Percentiles rank a stretch among this genome's conserved stretches.
These are phyloP conservation scores for Jackrogersella minutella DNA, from an alignment of 495 filamentous ascomycete genomes.

Conservation along the genomic window DNA sequence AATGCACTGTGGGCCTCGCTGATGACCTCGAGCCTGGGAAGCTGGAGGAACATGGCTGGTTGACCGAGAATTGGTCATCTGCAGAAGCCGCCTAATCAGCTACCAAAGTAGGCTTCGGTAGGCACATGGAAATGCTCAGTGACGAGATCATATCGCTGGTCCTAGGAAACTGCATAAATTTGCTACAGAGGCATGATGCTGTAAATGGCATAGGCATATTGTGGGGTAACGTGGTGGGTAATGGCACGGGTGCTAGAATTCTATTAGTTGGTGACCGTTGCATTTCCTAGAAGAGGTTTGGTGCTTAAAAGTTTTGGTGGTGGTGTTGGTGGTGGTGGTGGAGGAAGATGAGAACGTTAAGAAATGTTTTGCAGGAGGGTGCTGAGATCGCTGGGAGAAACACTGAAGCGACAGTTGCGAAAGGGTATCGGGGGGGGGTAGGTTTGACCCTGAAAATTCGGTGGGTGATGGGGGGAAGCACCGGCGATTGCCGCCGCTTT, in stretches of 20 bases:
- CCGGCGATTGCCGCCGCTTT: slow-evolving; percentile 47
- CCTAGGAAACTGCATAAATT: background rate
- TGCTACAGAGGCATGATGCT: background rate
- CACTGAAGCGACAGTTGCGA: slow-evolving; percentile 17
- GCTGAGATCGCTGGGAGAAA: slow-evolving; percentile 20
- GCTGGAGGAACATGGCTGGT: background rate
- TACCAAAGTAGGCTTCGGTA: background rate
- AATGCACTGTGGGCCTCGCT: background rate
- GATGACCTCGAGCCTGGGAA: background rate
- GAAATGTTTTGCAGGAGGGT: background rate
- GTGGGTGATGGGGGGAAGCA: slow-evolving; percentile 12
- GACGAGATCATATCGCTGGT: background rate
- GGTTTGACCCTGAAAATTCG: slow-evolving; percentile 47
- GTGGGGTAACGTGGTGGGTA: slow-evolving; percentile 20
- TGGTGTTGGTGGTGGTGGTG: no score
- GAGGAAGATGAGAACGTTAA: no score
- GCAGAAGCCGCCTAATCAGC: background rate
- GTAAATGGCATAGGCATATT: background rate
- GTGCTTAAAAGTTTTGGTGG: background rate
- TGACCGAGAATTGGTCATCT: background rate
- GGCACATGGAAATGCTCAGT: background rate
- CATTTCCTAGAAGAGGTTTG: slow-evolving; percentile 9
- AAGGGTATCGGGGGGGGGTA: slow-evolving; percentile 39
- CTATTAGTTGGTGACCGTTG: slow-evolving; percentile 24
- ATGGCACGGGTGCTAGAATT: slow-evolving; percentile 15